Evolutionary conservation across 83 land plant species (phyloP).

Genomic region (Picea mariana): DNA sequence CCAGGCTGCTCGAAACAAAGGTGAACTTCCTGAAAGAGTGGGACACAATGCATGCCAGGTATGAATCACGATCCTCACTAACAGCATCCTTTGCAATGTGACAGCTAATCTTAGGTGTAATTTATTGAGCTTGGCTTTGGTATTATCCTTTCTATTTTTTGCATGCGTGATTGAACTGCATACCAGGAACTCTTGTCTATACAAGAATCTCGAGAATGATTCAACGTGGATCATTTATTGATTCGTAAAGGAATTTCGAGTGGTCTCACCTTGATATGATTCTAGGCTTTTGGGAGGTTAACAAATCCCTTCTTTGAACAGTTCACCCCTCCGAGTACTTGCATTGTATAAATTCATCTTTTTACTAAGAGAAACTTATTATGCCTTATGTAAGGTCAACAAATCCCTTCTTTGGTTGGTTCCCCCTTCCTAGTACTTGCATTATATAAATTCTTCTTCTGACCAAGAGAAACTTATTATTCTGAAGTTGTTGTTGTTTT

Average conservation of each 20-base stretch:
- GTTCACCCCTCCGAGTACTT: neutral
- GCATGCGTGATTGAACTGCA: neutral
- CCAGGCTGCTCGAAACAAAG: neutral
- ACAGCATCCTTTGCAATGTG: neutral
- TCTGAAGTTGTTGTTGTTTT: neutral
- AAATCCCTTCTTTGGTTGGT: neutral
- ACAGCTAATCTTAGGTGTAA: neutral
- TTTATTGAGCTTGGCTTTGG: neutral
- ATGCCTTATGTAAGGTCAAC: neutral
- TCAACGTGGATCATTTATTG: no score
- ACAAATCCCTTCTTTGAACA: neutral
- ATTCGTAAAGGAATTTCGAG: no score
- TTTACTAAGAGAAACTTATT: neutral
- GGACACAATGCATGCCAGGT: conserved; percentile 3
- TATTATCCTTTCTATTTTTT: neutral
- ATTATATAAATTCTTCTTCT: neutral
- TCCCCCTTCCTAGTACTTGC: neutral
- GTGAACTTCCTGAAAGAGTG: neutral
- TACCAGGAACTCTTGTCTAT: neutral
- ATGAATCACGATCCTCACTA: neutral
- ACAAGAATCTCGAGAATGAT: no score
- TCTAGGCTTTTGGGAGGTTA: neutral
- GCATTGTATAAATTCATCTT: neutral
- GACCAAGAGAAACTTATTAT: neutral
- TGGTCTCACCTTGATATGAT: no score